Evolutionary conservation across 768 basidiomycete species (phyloP).

Genomic region (Sutorius australiensis): DNA sequence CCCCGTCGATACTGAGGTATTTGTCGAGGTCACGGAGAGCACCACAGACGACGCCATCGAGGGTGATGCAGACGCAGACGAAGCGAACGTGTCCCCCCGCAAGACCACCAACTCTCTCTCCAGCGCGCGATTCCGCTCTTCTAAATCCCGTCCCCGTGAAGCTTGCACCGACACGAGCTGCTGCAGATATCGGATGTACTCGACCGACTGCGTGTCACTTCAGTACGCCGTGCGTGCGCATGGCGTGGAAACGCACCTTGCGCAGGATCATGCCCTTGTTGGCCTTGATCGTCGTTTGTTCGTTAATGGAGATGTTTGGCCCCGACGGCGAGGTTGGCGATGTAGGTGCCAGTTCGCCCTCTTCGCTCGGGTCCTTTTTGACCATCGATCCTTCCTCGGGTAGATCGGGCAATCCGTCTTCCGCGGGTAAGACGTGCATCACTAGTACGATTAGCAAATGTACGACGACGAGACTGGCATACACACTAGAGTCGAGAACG

Average conservation of each 20-base stretch:
- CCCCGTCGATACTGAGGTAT: background rate
- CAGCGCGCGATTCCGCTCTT: constrained; percentile 55
- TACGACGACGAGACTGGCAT: background rate
- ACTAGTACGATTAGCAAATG: constrained; percentile 4
- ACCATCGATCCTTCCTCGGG: constrained; percentile 26
- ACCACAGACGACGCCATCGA: constrained; percentile 15
- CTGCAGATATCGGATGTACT: constrained; percentile 71
- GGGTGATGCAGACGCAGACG: constrained; percentile 17
- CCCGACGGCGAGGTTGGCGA: constrained; percentile 21
- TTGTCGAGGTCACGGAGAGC: constrained; percentile 19
- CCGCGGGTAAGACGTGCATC: constrained; percentile 24
- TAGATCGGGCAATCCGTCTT: constrained; percentile 28
- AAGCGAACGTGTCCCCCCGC: constrained; percentile 16
- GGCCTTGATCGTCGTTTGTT: constrained; percentile 65
- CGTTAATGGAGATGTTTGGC: constrained; percentile 9
- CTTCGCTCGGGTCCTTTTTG: constrained; percentile 31
- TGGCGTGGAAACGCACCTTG: constrained; percentile 45
- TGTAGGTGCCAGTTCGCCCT: constrained; percentile 21
- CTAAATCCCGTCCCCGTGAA: constrained; percentile 72
- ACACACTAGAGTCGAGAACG: constrained; percentile 23
- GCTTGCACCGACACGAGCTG: constrained; percentile 82
- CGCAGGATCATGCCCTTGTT: constrained; percentile 93
- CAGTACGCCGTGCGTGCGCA: constrained; percentile 1
- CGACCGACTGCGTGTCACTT: constrained; percentile 37
- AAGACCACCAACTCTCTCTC: constrained; percentile 28